Evolutionary conservation across 2,329 filamentous ascomycete genomes (phyloP), one percentile per base, ranked within the genome.

Genomic region (Pezicula carpinea): DNA sequence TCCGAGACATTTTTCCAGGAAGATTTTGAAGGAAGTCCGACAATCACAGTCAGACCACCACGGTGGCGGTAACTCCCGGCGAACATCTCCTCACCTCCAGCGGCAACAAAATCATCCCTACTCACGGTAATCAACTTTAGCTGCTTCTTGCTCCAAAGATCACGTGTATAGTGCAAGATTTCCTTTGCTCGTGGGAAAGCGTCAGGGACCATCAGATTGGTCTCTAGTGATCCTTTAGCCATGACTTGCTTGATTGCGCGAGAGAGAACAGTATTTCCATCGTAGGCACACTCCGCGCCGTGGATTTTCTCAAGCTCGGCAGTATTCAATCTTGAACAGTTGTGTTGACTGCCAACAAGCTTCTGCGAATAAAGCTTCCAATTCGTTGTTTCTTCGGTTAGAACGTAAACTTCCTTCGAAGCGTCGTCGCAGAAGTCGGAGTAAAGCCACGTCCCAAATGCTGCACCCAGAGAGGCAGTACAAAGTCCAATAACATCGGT

Each of bases 401-500:
- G 43, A 0, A 26, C 22, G 10, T 40, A 17, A 2, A 41, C 21
- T 33, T 40, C 38, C 19, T 15, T 36, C 6, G 44, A 40, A 14
- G 34, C 26, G 29, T 46, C 44, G 11, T 46, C 44, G 18, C 44
- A 46, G 31, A 46, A 46, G 31, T 46, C 52, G 43, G 2, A 62
- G 52, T 60, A 65, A 17, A 64, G 54, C 1, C 61, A 60, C 1
- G 65, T 69, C 18, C 59, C 52, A 4, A 60, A 33, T 0, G 64
- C 62, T 1, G 65, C 65, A 6, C 58, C 47, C n/a, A 66, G 44
- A 1, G 64, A 57, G 6, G 66, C 63, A 5, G 57, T 49, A 35
- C 60, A 60, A 34, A 67, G 59, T 3, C 63, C 62, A 10, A 65
- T 48, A 11, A 65, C 61, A 43, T 68, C 66, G 7, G 54, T 57